Conservation (phyloP, 2,329 filamentous ascomycete genomes). For the Hypoxylon sp. region DNA sequence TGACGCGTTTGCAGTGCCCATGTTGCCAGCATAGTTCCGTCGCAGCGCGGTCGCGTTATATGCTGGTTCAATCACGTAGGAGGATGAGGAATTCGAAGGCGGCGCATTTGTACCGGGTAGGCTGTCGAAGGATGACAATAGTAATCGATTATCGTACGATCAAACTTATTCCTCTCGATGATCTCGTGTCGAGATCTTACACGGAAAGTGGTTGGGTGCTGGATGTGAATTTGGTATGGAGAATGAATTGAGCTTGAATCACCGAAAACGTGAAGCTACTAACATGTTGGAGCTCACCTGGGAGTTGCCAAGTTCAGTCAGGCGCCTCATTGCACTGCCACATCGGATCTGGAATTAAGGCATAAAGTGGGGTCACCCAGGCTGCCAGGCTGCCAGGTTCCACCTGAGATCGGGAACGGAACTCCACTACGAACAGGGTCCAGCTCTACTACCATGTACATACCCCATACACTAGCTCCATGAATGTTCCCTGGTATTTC, state of each 20-base stretch:
- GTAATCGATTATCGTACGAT: background rate
- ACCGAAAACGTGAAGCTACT: constrained; percentile 36
- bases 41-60: constrained; percentile 31
- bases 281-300: constrained; percentile 15
- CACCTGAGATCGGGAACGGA: background rate
- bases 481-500: background rate
- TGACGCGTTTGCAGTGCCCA: constrained; percentile 44
- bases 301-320: background rate
- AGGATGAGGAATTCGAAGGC: constrained; percentile 14
- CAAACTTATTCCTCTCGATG: background rate
- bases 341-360: background rate
- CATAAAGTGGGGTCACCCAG: background rate
- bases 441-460: too few species aligned
- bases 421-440: too few species aligned
- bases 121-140: constrained; percentile 1
- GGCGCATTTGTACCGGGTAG: constrained; percentile 23
- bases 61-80: constrained; percentile 25
- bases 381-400: too few species aligned
- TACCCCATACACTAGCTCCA: background rate
- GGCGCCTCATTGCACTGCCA: constrained; percentile 19
- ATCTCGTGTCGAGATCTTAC: background rate
- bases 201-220: constrained; percentile 3
- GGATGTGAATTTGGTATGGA: background rate
- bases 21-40: constrained; percentile 47
- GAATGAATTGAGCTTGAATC: constrained; percentile 18